phyloP scores from a whole-genome alignment of 2,329 filamentous ascomycete genomes.

The Colletotrichum cuscutae region DNA sequence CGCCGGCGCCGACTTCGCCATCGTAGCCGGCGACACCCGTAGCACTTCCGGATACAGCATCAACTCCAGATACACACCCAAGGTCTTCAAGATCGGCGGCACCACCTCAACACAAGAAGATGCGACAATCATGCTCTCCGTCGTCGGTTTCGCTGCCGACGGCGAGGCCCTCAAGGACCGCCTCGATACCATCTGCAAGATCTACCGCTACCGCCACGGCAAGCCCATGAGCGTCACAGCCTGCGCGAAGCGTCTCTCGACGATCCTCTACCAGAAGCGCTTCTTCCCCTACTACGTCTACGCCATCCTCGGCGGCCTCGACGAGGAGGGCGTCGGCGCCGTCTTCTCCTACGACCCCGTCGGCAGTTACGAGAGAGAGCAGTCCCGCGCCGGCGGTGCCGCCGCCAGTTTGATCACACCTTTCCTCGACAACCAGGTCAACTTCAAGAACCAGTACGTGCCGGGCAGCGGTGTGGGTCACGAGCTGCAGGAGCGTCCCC shows the following conservation, averaged over 20 bases:
- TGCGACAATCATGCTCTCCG: conserved; percentile 88
- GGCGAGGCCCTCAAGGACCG: conserved; percentile 94
- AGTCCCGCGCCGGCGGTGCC: conserved; percentile 92
- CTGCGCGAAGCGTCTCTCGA: conserved; percentile 93
- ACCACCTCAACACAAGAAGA: conserved; percentile 87
- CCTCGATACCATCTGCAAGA: conserved; percentile 94
- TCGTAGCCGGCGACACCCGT: conserved; percentile 97
- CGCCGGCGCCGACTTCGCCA: conserved; percentile 91
- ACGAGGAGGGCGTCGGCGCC: conserved; percentile 93
- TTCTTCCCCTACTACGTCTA: conserved; percentile 99
- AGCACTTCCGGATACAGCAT: conserved; percentile 98
- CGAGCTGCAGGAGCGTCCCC: conserved; percentile 77
- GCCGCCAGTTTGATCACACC: conserved; percentile 97
- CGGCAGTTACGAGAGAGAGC: conserved; percentile 96
- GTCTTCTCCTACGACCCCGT: conserved; percentile 98
- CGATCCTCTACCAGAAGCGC: conserved; percentile 95
- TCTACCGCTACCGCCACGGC: conserved; percentile 98
- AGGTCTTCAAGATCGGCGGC: conserved; percentile 97
- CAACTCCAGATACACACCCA: conserved; percentile 94
- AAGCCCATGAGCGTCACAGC: conserved; percentile 96
- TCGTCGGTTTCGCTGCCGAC: conserved; percentile 96
- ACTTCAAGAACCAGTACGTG: conserved; percentile 98
- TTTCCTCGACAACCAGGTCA: conserved; percentile 99
- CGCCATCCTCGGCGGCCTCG: conserved; percentile 91
- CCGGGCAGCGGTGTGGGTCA: conserved; percentile 88